Evolutionary conservation across 352 stramenopile species (phyloP), one percentile per base, ranked within the genome.

Genomic region (Peronospora belbahrii): DNA sequence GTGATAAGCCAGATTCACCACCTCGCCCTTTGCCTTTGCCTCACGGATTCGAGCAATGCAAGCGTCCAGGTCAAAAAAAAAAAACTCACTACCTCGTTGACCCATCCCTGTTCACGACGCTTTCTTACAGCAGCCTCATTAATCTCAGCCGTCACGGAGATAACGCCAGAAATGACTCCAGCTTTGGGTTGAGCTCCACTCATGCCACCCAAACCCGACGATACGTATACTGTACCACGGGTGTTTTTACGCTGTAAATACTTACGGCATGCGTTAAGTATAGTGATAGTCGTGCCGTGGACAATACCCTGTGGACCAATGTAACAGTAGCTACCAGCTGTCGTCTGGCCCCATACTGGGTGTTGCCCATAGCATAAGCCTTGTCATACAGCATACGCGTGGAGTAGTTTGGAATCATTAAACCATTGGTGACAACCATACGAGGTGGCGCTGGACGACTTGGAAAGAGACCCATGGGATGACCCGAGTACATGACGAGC

Each of bases 341-440:
- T 95, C 84, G 94, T 95, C 57, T 95, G 84, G 13, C n/a, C n/a
- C 85, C 85, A 52, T 93, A 95, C 59, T 88, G 72, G 31, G 78
- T 87, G 44, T 86, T 85, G 48, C 83, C 84, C 61, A 88, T 74
- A 30, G 84, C 84, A 46, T 94, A 94, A 40, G 88, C 67, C 63
- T 88, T 88, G 61, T 94, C 81, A 65, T 92, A 93, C 61, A 86
- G 83, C 23, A 81, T 77, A 39, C 79, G 76, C 6, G 70, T 83
- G 38, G 72, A 89, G 65, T 94, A 94, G 71, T 94, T 94, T 23
- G 84, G 84, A 57, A 95, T 90, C 67, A 95, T 83, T 46, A 95
- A 83, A 36, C 84, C 84, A 55, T 95, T 95, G 10, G 84, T 95
- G 20, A 95, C 71, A 28, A 95, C 76, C 54, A 95, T 77, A 33